phyloP scores from a whole-genome alignment of 2,329 filamentous ascomycete species.

The Aureobasidium sp. region DNA sequence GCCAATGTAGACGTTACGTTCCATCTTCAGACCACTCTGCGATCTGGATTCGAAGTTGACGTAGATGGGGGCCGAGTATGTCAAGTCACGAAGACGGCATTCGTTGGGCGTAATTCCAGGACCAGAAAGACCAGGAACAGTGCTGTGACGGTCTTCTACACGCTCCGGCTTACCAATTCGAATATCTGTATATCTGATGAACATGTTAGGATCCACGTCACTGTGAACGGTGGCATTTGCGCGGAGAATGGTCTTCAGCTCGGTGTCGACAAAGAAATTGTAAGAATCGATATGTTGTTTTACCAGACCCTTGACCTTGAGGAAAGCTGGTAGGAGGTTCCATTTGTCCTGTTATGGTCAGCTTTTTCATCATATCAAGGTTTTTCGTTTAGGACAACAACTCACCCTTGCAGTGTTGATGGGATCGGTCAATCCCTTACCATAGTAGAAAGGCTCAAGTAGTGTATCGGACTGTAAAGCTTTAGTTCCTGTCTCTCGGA shows the following conservation, averaged over 20 bases:
- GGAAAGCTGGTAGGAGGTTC: conserved; percentile 92
- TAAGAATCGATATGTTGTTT: conserved; percentile 99
- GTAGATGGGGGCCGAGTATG: conserved; percentile 90
- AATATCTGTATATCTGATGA: conserved; percentile 65
- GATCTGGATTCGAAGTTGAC: conserved; percentile 59
- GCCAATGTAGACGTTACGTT: conserved; percentile 70
- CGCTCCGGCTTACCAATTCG: conserved; percentile 76
- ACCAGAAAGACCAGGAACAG: conserved; percentile 28
- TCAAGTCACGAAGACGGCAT: conserved; percentile 91
- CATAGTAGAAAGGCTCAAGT: conserved; percentile 63
- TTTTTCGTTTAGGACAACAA: too few relatives aligned
- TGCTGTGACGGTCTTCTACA: conserved; percentile 61
- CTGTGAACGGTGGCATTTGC: conserved; percentile 84
- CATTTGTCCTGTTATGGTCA: conserved; percentile 67
- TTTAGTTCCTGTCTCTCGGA: background rate
- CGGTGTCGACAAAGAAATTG: conserved; percentile 95
- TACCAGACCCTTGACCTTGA: conserved; percentile 93
- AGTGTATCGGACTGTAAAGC: conserved; percentile 44
- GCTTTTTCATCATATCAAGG: background rate
- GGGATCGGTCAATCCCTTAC: conserved; percentile 59
- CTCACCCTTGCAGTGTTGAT: conserved; percentile 55
- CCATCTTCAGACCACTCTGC: conserved; percentile 60
- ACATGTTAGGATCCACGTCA: conserved; percentile 88
- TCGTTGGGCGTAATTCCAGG: conserved; percentile 75
- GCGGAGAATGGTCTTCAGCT: conserved; percentile 93